Evolutionary conservation across 192 early-diverging fungal genomes (phyloP), one percentile per base, ranked within the genome.

Genomic region (Piromyces sp.): DNA sequence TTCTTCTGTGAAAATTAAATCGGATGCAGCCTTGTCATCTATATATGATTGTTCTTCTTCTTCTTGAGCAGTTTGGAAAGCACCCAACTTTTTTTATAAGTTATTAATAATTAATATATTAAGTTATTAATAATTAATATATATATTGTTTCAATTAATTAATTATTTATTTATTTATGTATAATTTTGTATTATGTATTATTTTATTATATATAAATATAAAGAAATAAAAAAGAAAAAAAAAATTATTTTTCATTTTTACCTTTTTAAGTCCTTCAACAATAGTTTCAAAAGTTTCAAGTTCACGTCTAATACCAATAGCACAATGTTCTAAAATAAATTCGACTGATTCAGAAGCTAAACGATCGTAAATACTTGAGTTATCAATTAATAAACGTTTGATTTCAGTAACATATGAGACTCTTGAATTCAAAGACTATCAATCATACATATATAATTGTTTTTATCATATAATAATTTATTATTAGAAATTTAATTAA

Each of bases 261-360:
- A 89, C 87, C 84, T 89, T 90, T 79, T 89, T 88, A 58, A 90
- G 51, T 9, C 89, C 89, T 83, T 90, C 89, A 26, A 84, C 81
- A 38, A 90, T 84, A 9, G 83, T 84, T 30, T 90, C 89, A 82
- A 86, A 87, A 30, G 82, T 86, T 79, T 90, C 87, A 68, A 90
- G 37, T 82, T 90, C 87, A 7, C 85, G 83, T 51, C 82, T 80
- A 29, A 89, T 87, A 38, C 84, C 85, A 30, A 80, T 81, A 13
- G 86, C 83, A 79, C 83, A 84, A 7, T 85, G 30, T 33, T 82
- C 82, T 29, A 90, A 82, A 26, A 90, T 83, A 78, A 82, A 82
- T 37, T 84, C 82, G 33, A 89, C 84, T 28, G 84, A 82, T 30
- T 85, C 83, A 36, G 86, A 83, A 28, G 88, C 83, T 14, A 90